Conservation (phyloP, 2,329 filamentous ascomycete genomes). For the Alternaria atra region DNA sequence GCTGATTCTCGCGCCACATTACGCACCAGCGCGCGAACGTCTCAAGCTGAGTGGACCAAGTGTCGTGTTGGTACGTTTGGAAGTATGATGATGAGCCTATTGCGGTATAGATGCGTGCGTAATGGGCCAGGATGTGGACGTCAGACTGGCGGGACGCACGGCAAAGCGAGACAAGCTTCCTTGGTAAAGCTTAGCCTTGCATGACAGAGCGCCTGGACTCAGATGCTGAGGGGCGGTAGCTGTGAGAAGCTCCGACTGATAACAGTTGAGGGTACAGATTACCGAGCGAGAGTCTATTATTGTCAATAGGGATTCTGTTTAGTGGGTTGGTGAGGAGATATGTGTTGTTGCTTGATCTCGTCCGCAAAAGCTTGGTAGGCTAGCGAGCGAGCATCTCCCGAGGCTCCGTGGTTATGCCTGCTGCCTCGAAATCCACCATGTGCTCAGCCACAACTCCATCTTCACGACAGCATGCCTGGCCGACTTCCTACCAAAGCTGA, state of each 20-base stretch:
- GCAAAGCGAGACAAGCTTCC: conserved; percentile 32
- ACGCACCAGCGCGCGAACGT: conserved; percentile 20
- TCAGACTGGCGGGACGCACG: conserved; percentile 7
- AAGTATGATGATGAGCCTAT: conserved; percentile 22
- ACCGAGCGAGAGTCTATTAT: background rate
- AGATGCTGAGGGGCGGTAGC: background rate
- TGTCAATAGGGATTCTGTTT: too few relatives aligned
- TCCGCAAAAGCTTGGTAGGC: conserved; percentile 23
- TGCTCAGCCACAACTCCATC: conserved; percentile 23
- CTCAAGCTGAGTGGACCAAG: conserved; percentile 25
- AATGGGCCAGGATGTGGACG: conserved; percentile 23
- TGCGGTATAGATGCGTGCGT: conserved; percentile 38
- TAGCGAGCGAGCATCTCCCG: conserved; percentile 31
- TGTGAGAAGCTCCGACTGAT: background rate
- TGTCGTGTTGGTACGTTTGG: conserved; percentile 9
- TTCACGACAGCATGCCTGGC: conserved; percentile 48
- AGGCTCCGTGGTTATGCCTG: conserved; percentile 7
- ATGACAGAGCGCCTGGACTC: background rate
- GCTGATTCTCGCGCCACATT: conserved; percentile 23
- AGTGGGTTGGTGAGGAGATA: background rate
- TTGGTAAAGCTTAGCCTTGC: conserved; percentile 42
- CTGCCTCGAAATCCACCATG: conserved; percentile 18
- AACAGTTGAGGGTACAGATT: background rate
- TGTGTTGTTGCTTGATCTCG: background rate
- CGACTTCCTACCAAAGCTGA: conserved; percentile 55